Evolutionary conservation across 257 asterid genomes (phyloP), one percentile per base, ranked within the genome.

Genomic region (Scutellaria minor): DNA sequence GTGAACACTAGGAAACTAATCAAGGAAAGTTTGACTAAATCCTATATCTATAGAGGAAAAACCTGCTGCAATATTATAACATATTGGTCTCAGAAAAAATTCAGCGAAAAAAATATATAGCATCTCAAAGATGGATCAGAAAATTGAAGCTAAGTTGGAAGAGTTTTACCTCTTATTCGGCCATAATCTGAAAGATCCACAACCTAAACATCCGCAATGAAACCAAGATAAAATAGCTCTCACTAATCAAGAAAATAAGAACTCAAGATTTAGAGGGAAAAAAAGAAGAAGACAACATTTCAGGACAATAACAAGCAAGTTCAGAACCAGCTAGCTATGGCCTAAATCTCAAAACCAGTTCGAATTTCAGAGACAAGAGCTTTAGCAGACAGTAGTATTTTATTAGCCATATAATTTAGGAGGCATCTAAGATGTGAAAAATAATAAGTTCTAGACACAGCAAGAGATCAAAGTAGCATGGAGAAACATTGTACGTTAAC

Each of bases 161-260:
- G 64, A 39, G 22, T 73, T 47, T 37, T 84, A 93, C 98, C 98
- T 90, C 98, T 88, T 73, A 93, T 89, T 78, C 98, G 89, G 66
- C 97, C 96, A 84, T 83, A 83, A 72, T 86, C 83, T 42, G 98
- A 91, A 78, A 93, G 92, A 84, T 93, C 96, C 77, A 85, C 93
- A 71, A 89, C 97, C 98, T 93, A 79, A 56, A 74, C 63, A 64
- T 1, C 61, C 55, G 6, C 22, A 1, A 27, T 13, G 59, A 13
- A 45, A 15, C 41, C n/a, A 42, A 48, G 64, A 56, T n/a, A 64
- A 53, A 48, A 9, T 60, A 18, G 55, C 27, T 46, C 31, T 37
- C 58, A 70, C 47, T 65, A 42, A 50, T 56, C 56, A 53, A 73
- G 24, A 18, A 14, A 57, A 61, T 39, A 14, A 2, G 14, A 50